A percentile compares a stretch with the other conserved stretches of the same genome.
phyloP scores from a whole-genome alignment of 1,284 basidiomycete species.

The Xerocomus amazonicus region DNA sequence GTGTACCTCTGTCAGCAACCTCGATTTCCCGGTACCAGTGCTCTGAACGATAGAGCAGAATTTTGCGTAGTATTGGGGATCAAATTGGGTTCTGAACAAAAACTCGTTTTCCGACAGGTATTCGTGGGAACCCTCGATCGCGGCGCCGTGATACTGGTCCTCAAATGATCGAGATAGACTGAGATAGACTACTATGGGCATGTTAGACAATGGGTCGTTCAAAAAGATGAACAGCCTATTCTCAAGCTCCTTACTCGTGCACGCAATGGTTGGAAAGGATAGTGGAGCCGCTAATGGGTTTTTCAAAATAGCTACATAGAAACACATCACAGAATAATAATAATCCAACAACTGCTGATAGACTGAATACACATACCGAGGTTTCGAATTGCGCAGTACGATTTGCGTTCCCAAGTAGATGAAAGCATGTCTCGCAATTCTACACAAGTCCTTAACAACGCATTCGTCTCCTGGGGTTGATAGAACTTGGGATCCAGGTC shows the following conservation, averaged over 20 bases:
- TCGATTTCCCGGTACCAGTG: too few species aligned
- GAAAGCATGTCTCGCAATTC: too few species aligned
- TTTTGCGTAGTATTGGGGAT: constrained; percentile 10
- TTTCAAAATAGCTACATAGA: background rate
- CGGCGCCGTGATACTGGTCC: background rate
- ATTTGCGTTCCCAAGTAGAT: background rate
- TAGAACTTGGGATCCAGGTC: background rate
- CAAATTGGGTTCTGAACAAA: background rate
- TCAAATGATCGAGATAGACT: background rate
- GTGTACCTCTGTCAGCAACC: too few species aligned
- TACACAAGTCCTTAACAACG: background rate
- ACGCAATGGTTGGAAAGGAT: background rate
- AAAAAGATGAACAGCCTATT: too few species aligned
- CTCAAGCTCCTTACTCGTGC: background rate
- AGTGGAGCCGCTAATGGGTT: background rate
- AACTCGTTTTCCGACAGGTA: constrained; percentile 14
- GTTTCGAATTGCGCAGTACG: background rate
- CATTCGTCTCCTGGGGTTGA: background rate
- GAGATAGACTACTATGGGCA: background rate
- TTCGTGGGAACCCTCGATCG: too few species aligned
- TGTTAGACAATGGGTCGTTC: background rate
- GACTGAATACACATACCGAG: background rate
- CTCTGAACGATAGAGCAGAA: too few species aligned
- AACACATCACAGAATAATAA: background rate
- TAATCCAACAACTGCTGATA: too few species aligned